Evolutionary conservation across 306 rosid genomes (phyloP).

Genomic region (Clitoria ternatea): DNA sequence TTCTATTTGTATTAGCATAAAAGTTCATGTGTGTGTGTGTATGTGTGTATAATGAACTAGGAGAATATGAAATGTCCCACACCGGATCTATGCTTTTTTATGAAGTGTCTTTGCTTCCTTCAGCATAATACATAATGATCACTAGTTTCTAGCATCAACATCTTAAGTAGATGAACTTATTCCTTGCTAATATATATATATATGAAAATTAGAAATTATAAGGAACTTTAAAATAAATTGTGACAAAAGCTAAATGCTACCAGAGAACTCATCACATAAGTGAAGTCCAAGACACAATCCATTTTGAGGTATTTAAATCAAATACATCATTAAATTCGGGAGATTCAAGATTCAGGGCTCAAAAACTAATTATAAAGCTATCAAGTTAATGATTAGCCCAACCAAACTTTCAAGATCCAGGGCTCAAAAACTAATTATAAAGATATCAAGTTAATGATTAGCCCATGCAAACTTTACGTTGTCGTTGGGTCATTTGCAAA

Average conservation of each 20-base stretch:
- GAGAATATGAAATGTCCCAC: not conserved
- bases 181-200: not conserved
- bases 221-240: not conserved
- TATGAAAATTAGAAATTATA: not conserved
- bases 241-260: constrained; percentile 1
- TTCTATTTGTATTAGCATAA: not conserved
- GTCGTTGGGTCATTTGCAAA: not conserved
- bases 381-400: not conserved
- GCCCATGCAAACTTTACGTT: too few relatives aligned
- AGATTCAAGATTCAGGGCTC: not conserved
- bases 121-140: not conserved
- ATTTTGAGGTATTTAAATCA: not conserved
- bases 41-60: not conserved
- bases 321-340: not conserved
- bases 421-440: not conserved
- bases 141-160: not conserved
- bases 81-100: not conserved
- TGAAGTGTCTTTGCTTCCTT: not conserved
- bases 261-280: not conserved
- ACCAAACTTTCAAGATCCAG: not conserved
- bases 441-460: not conserved
- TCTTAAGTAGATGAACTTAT: not conserved
- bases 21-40: not conserved
- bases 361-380: not conserved
- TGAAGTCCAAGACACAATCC: not conserved